Percentiles rank a stretch among this genome's conserved stretches.
Conservation (phyloP, 768 basidiomycete genomes). For the Sarcodon aspratus region DNA sequence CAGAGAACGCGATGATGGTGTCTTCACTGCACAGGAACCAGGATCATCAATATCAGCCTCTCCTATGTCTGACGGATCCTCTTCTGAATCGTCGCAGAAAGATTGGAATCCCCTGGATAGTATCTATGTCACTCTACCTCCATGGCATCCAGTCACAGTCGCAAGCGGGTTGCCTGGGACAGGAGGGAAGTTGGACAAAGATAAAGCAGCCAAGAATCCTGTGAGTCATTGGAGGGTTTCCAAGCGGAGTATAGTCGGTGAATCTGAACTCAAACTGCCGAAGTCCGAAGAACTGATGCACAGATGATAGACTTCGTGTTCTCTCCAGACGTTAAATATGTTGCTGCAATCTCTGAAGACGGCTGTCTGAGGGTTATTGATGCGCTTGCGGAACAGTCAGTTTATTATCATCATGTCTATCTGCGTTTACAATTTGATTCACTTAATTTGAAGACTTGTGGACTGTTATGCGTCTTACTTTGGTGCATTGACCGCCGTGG, state of each 20-base stretch:
- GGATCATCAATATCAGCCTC: slow-evolving; percentile 12
- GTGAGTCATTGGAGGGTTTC: slow-evolving; percentile 86
- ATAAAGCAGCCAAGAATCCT: slow-evolving; percentile 71
- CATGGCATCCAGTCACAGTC: slow-evolving; percentile 68
- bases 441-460: slow-evolving; percentile 46
- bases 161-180: slow-evolving; percentile 19
- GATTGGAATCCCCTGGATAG: slow-evolving; percentile 73
- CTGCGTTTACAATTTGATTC: neutral
- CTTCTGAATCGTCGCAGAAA: slow-evolving; percentile 20
- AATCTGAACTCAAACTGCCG: slow-evolving; percentile 9
- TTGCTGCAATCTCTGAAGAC: slow-evolving; percentile 88
- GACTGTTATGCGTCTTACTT: slow-evolving; percentile 96
- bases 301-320: slow-evolving; percentile 67
- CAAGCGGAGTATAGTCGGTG: slow-evolving; percentile 61
- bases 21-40: slow-evolving; percentile 56
- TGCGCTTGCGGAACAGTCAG: slow-evolving; percentile 75
- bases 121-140: slow-evolving; percentile 72
- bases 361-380: slow-evolving; percentile 88
- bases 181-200: slow-evolving; percentile 35
- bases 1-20: slow-evolving; percentile 81
- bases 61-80: slow-evolving; percentile 9
- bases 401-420: slow-evolving; percentile 3
- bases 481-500: slow-evolving; percentile 78
- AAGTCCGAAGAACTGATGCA: neutral
- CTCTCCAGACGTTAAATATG: slow-evolving; percentile 85